phyloP scores from a whole-genome alignment of 1,284 basidiomycete species.

The Sphaerobolus stellatus region DNA sequence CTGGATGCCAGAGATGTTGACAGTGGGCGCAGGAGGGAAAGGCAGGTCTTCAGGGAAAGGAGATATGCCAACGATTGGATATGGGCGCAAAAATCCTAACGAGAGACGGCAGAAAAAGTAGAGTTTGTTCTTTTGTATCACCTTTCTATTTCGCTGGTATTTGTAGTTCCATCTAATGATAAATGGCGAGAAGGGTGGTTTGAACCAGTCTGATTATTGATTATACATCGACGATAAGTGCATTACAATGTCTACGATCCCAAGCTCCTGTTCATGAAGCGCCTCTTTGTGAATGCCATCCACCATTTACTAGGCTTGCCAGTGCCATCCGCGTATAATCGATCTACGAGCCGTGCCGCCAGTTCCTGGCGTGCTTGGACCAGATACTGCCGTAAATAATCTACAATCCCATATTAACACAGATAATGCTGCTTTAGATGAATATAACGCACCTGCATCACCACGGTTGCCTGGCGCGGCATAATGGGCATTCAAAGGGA shows the following conservation, averaged over 20 bases:
- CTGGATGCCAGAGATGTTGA: constrained; percentile 87
- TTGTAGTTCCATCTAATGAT: too few relatives aligned
- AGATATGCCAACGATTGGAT: constrained; percentile 80
- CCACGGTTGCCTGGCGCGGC: constrained; percentile 73
- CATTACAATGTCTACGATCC: constrained; percentile 40
- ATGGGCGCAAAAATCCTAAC: constrained; percentile 86
- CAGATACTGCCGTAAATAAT: constrained; percentile 88
- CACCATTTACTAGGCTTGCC: constrained; percentile 99
- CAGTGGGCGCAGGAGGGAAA: constrained; percentile 72
- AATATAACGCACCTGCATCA: constrained; percentile 72
- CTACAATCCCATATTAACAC: constrained; percentile 38
- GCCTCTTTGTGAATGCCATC: constrained; percentile 98
- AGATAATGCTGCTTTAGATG: not conserved
- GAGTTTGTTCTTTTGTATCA: not conserved
- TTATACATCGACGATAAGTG: not conserved
- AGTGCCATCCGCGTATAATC: constrained; percentile 83
- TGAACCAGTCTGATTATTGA: not conserved
- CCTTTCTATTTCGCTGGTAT: too few relatives aligned
- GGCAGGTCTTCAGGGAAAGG: constrained; percentile 52
- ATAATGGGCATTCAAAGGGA: constrained; percentile 92
- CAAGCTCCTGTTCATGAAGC: constrained; percentile 90
- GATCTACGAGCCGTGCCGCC: constrained; percentile 81
- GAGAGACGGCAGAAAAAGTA: constrained; percentile 49
- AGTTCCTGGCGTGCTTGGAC: constrained; percentile 92
- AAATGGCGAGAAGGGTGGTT: too few relatives aligned